Conservation (phyloP, 495 filamentous ascomycete genomes). For the Hyaloscypha finlandica region DNA sequence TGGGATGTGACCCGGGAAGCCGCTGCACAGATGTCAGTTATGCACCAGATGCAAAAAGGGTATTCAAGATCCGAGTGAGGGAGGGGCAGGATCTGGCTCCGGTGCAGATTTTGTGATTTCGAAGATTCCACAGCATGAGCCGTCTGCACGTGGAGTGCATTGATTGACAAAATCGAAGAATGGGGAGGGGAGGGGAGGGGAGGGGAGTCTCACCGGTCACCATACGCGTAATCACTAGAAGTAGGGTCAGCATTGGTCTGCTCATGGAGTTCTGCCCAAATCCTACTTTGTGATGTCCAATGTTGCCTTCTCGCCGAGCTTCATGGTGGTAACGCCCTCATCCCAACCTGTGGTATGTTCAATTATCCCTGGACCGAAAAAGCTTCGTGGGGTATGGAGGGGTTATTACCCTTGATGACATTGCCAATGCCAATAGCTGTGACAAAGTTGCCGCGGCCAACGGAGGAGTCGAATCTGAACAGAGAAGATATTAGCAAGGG, state of each 20-base stretch:
- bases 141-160: neutral
- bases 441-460: conserved; percentile 62
- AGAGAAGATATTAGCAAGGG: conserved; percentile 13
- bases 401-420: conserved; percentile 71
- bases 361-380: conserved; percentile 8
- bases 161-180: neutral
- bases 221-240: conserved; percentile 78
- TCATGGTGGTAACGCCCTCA: conserved; percentile 79
- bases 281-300: conserved; percentile 75
- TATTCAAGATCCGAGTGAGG: conserved; percentile 7
- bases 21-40: conserved; percentile 46
- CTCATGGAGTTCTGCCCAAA: neutral
- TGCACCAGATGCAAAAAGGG: conserved; percentile 1
- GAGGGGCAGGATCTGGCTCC: conserved; percentile 6
- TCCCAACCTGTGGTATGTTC: conserved; percentile 69
- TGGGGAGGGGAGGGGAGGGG: neutral
- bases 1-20: conserved; percentile 67
- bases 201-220: conserved; percentile 56
- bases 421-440: conserved; percentile 71
- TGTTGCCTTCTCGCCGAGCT: conserved; percentile 75
- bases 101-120: neutral
- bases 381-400: conserved; percentile 1
- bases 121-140: neutral
- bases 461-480: conserved; percentile 77
- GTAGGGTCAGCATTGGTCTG: conserved; percentile 24